Evolutionary conservation across 768 basidiomycete genomes (phyloP).

Genomic region (Atractiella rhizophila): DNA sequence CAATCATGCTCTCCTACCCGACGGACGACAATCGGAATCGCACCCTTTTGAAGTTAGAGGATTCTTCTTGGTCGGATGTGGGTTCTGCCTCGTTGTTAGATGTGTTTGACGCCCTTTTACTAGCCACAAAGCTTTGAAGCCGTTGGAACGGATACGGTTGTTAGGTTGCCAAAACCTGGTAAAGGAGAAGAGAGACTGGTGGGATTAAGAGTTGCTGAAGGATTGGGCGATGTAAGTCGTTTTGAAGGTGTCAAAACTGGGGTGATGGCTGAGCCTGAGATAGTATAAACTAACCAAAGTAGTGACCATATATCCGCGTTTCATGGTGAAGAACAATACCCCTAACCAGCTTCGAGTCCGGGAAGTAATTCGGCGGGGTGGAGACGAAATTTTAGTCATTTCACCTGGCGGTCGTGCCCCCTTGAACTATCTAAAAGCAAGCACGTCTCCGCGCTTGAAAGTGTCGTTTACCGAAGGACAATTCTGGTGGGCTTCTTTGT

Average conservation of each 20-base stretch:
- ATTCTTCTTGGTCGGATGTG: constrained; percentile 77
- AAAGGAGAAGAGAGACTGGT: constrained; percentile 46
- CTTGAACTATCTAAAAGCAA: constrained; percentile 39
- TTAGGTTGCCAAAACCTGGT: constrained; percentile 40
- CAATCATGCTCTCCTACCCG: constrained; percentile 48
- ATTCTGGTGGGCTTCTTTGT: constrained; percentile 36
- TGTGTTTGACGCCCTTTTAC: not conserved
- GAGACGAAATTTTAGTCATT: constrained; percentile 38
- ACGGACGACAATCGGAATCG: constrained; percentile 54
- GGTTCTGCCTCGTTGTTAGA: not conserved
- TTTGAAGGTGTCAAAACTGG: not conserved
- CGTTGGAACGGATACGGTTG: constrained; percentile 62
- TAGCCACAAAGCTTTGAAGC: constrained; percentile 75
- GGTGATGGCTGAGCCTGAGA: not conserved
- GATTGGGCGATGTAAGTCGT: constrained; percentile 43
- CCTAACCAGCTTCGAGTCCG: constrained; percentile 46
- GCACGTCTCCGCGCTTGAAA: constrained; percentile 49
- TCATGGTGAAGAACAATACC: constrained; percentile 63
- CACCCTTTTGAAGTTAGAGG: constrained; percentile 49
- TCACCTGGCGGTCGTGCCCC: constrained; percentile 43
- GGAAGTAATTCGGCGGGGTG: constrained; percentile 64
- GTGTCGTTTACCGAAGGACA: constrained; percentile 63
- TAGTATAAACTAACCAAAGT: constrained; percentile 81
- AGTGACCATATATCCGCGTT: constrained; percentile 70
- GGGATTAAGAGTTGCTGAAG: constrained; percentile 77